Evolutionary conservation across 768 basidiomycete genomes (phyloP), one percentile per base, ranked within the genome.

Genomic region (Clitopilus hobsonii): DNA sequence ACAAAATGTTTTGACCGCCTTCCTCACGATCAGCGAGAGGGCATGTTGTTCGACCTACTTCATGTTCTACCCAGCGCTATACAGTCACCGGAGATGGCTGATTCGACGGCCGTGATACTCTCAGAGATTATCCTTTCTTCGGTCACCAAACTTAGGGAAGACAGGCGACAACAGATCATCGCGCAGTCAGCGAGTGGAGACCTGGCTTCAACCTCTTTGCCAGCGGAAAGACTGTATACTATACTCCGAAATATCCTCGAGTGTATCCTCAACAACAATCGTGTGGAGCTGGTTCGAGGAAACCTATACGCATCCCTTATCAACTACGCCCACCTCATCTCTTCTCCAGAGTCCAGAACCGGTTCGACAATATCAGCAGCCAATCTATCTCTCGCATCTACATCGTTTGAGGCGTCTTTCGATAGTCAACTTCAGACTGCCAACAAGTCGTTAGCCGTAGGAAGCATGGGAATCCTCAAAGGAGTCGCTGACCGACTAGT

Each of bases 231-330:
- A 29, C 72, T 98, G 11, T 84, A 83, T 58, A 72, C 81, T 1
- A 82, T 96, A 41, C 76, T 98, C 10, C 83, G 86, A 41, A 83
- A 77, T 58, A 75, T 93, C 25, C 67, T 97, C 52, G 85, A 91
- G 52, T 88, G 86, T 49, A 80, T 94, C 54, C 63, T 88, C 55
- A 85, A 89, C 57, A 86, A 81, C 56, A 90, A 88, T 56, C 86
- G 85, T 11, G 81, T 88, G 24, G 93, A 96, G 65, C 76, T 91
- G 51, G 88, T 94, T 16, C 87, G 95, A 23, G 96, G 96, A 6
- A 98, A 98, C 65, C 76, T 98, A n/a, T 98, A 96, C 67, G 92
- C 93, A 3, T 77, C 91, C 4, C 74, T 98, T 55, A 84, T 92
- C 71, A 96, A 96, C 69, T 95, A 93, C 64, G 72, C 96, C 38